Evolutionary conservation across 257 asterid genomes (phyloP).

Genomic region (Solanum virginianum): DNA sequence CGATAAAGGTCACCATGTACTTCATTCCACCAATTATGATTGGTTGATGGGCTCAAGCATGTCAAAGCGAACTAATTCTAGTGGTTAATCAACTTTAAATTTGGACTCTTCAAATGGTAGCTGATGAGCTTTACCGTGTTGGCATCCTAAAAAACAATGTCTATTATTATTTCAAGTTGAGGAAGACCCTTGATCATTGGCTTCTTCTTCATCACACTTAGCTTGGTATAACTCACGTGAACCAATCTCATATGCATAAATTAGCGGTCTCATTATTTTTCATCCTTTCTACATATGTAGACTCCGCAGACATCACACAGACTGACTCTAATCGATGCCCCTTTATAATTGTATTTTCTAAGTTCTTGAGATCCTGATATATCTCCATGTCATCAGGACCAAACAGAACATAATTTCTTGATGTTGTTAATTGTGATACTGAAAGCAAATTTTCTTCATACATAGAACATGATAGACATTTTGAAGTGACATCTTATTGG

Average conservation of each 20-base stretch:
- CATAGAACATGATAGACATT: no score
- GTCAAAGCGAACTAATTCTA: constrained; percentile 6
- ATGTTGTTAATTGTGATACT: no score
- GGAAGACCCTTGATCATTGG: constrained; percentile 6
- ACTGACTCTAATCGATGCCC: neutral
- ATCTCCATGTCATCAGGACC: neutral
- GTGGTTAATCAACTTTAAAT: neutral
- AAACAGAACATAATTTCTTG: neutral
- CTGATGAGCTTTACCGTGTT: neutral
- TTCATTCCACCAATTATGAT: neutral
- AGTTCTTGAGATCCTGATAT: neutral
- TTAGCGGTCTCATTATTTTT: neutral
- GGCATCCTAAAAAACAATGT: neutral
- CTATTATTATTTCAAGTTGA: neutral
- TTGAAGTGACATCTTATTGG: no score
- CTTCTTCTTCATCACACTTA: constrained; percentile 7
- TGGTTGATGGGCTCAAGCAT: neutral
- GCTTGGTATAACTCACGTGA: neutral
- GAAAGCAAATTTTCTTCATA: no score
- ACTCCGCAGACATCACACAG: no score
- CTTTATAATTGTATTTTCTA: no score
- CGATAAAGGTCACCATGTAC: neutral
- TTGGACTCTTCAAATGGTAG: neutral
- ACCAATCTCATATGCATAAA: neutral
- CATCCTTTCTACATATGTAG: no score